phyloP scores from a whole-genome alignment of 495 filamentous ascomycete species.

The Penicillium psychrofluorescens region DNA sequence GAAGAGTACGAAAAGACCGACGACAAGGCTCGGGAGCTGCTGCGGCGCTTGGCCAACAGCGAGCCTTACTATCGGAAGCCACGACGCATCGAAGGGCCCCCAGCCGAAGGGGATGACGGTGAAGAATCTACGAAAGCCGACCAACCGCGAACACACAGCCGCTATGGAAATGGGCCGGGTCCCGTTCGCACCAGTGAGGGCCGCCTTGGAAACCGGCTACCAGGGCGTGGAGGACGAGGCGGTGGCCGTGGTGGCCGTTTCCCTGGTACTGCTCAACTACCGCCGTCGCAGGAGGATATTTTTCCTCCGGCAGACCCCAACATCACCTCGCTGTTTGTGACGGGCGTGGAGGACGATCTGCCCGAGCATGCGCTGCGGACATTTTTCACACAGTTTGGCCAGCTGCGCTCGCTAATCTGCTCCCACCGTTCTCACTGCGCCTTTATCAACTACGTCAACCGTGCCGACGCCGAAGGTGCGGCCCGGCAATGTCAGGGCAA shows the following conservation, averaged over 20 bases:
- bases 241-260: constrained; percentile 55
- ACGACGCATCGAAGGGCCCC: constrained; percentile 53
- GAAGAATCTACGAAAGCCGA: constrained; percentile 14
- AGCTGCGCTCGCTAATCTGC: constrained; percentile 82
- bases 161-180: constrained; percentile 40
- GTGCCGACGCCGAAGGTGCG: constrained; percentile 76
- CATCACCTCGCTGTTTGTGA: constrained; percentile 87
- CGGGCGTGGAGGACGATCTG: constrained; percentile 91
- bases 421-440: constrained; percentile 96
- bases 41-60: constrained; percentile 78
- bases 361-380: constrained; percentile 85
- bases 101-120: constrained; percentile 33
- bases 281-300: constrained; percentile 75
- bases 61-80: constrained; percentile 90
- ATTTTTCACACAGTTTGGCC: constrained; percentile 82
- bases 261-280: constrained; percentile 64
- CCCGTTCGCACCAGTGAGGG: constrained; percentile 63
- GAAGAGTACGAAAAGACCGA: constrained; percentile 95
- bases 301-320: constrained; percentile 73
- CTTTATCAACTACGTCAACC: constrained; percentile 84
- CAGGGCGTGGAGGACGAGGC: constrained; percentile 35
- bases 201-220: constrained; percentile 26
- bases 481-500: constrained; percentile 80
- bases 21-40: constrained; percentile 84
- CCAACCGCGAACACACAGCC: constrained; percentile 27